Evolutionary conservation across 495 filamentous ascomycete species (phyloP), one percentile per base, ranked within the genome.

Genomic region (Endocarpon pusillum): DNA sequence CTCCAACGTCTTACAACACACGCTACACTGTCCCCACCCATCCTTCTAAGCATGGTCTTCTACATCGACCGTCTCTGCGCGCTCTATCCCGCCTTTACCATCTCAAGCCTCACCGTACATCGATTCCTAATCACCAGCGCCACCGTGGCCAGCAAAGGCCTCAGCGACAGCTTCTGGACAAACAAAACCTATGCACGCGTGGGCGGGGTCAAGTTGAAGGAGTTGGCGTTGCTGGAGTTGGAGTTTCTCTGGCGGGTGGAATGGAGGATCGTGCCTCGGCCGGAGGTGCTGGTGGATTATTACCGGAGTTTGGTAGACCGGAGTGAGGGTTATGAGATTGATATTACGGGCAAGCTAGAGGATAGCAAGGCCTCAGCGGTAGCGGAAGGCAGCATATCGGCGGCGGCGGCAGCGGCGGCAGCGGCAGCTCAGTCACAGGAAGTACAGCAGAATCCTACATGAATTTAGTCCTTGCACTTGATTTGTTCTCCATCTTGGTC

Each of bases 31-130:
- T 80, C 81, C 4, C 86, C 89, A 4, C 86, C 89, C 4, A 81
- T 97, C 35, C 69, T 97, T n/a, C 68, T 97, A n/a, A 85, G 83
- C 40, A 97, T 97, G 86, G 89, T 97, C 34, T 96, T 87, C 49
- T 97, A 97, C 49, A 94, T 97, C 39, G 91, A 97, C 53, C 75
- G 81, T n/a, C 64, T 97, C 12, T 96, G 86, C 54, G 73, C 81
- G 3, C 57, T 89, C 19, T 96, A 93, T 48, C 77, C 84, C 4
- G 78, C 82, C 12, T 97, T 97, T 56, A 92, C 83, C 22, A 86
- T 97, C 32, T 89, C 77, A 43, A 89, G 79, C 23, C 66, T 97
- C 11, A 97, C 89, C 0, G 86, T 97, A 14, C 89, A 97, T 58
- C 84, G 89, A 7, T 96, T 96, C 51, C 67, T 97, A 10, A 97